Conservation (phyloP, 1,139 yeast genomes). For the Zygosaccharomyces pseudobailii region DNA sequence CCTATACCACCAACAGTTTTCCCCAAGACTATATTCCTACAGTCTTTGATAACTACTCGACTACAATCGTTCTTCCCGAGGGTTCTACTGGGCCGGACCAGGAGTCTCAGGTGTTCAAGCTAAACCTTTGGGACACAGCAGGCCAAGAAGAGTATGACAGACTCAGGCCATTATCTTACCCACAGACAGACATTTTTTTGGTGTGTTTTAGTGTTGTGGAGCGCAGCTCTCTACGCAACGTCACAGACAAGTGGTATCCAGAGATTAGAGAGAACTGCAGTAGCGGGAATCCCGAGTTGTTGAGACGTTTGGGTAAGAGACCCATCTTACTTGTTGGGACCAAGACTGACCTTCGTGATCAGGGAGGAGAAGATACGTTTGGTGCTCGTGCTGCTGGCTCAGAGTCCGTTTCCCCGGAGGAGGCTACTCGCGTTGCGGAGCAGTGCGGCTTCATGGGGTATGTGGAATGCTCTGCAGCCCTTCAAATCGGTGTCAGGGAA, state of each 20-base stretch:
- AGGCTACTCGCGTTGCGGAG: constrained; percentile 64
- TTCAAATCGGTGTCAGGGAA: constrained; percentile 79
- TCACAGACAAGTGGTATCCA: constrained; percentile 75
- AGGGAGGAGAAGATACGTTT: constrained; percentile 54
- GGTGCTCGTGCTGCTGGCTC: constrained; percentile 12
- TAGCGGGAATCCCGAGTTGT: constrained; percentile 39
- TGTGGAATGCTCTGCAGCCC: constrained; percentile 90
- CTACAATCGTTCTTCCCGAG: constrained; percentile 56
- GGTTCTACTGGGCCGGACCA: constrained; percentile 60
- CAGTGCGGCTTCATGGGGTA: constrained; percentile 72
- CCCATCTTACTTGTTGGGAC: constrained; percentile 82
- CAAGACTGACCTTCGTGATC: constrained; percentile 79
- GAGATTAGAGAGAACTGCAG: constrained; percentile 86
- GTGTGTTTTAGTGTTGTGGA: constrained; percentile 84
- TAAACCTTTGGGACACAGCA: constrained; percentile 97
- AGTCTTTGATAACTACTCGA: constrained; percentile 84
- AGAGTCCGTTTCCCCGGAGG: constrained; percentile 57
- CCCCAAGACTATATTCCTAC: constrained; percentile 96
- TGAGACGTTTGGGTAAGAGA: constrained; percentile 35
- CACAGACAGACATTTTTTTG: constrained; percentile 85
- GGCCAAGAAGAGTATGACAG: constrained; percentile 94
- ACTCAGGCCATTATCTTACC: constrained; percentile 84
- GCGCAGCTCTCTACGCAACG: constrained; percentile 77
- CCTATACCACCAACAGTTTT: constrained; percentile 89
- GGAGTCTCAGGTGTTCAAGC: constrained; percentile 53